Base-by-base conservation (phyloP, 257 asterid species). In the Cinchona pubescens region DNA sequence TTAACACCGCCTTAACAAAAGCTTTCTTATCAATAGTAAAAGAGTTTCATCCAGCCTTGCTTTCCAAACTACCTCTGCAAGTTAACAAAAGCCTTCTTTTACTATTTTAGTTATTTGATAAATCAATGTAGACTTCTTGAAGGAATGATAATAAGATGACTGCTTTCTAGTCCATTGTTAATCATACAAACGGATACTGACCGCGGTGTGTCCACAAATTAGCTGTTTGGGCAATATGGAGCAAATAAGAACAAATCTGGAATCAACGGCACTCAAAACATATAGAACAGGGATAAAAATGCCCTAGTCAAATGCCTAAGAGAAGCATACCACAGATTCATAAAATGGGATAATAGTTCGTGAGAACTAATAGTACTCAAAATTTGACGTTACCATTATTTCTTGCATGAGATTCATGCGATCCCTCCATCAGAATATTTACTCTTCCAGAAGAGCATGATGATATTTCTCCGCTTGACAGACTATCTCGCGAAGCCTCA, bases 361-460 rank as follows among this genome's bases (percentile, higher is more conserved):
- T 1, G 23, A 30, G 34, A 72, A 16, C 61, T 48, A 76, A 40
- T 25, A 27, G 29, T 15, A 29, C 30, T 15, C 29, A 46, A 27
- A 77, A 56, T 29, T 46, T 70, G 32, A 29, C 18, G 64, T 71
- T 84, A 91, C 97, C 94, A 71, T 83, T 76, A 68, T 66, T 79
- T 60, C 5, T 46, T 25, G 78, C 65, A 60, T 83, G 67, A 83
- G 74, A 75, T 66, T 78, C 87, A 15, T 34, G 45, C 11, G 45
- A 59, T 23, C 74, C 78, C 34, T 51, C 55, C 1, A 45, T 42
- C 35, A 49, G 21, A 40, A 45, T 40, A 71, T 40, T 40, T 35
- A 30, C 61, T 37, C 79, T 61, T 61, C 69, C 35, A 32, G 69
- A 76, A 45, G 48, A 19, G 71, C 58, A 77, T 59, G 42, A 79